Evolutionary conservation across 768 basidiomycete genomes (phyloP).

Genomic region (Kwoniella pini): DNA sequence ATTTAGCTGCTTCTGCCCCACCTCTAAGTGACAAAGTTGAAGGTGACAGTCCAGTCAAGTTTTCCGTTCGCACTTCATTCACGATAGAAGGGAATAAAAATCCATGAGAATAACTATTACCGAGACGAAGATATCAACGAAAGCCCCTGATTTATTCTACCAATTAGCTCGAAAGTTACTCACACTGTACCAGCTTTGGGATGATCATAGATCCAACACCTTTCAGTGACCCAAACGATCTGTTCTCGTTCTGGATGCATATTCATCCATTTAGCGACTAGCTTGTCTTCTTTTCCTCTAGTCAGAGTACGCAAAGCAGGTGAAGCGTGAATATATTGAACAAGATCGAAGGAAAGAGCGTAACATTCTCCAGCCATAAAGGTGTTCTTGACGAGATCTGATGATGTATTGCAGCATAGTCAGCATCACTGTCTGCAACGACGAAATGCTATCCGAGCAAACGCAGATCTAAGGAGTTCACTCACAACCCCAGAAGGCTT

Average conservation of each 20-base stretch:
- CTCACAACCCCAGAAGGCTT: constrained; percentile 55
- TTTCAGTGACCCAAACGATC: constrained; percentile 86
- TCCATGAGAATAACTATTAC: constrained; percentile 79
- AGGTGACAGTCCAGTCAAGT: constrained; percentile 51
- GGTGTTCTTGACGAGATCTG: constrained; percentile 73
- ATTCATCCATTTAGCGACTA: constrained; percentile 82
- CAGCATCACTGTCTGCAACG: no score
- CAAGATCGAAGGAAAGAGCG: constrained; percentile 82
- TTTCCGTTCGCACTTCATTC: constrained; percentile 63
- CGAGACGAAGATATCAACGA: neutral
- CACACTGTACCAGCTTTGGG: constrained; percentile 91
- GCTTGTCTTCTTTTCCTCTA: constrained; percentile 88
- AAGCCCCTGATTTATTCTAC: neutral
- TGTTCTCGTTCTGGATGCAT: constrained; percentile 69
- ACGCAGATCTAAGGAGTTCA: no score
- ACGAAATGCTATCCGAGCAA: no score
- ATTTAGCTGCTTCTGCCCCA: constrained; percentile 55
- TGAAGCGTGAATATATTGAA: constrained; percentile 81
- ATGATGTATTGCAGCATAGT: constrained; percentile 1
- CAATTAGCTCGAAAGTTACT: constrained; percentile 49
- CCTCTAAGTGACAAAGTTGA: constrained; percentile 47
- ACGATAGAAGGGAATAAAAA: constrained; percentile 91
- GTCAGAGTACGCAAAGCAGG: constrained; percentile 66
- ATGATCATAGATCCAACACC: constrained; percentile 98
- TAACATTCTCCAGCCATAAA: constrained; percentile 98